Evolutionary conservation across 495 filamentous ascomycete genomes (phyloP), one percentile per base, ranked within the genome.

Genomic region (Aspergillus haitiensis): DNA sequence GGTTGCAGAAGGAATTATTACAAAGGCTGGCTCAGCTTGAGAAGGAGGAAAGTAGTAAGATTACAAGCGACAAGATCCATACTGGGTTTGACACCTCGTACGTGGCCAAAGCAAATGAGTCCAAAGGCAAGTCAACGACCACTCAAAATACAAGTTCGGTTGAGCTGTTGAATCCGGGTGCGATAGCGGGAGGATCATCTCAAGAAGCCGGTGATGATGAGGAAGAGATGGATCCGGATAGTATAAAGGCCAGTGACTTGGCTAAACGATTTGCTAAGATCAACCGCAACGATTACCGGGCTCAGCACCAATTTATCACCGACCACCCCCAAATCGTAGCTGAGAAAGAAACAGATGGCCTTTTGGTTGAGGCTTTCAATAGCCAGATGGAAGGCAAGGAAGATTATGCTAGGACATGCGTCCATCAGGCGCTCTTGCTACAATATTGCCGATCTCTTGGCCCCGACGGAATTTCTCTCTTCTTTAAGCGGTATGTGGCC

Each of bases 371-470:
- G 76, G 94, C 91, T 7, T 98, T 98, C 74, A 93, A 94, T 69
- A 82, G 84, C 7, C 87, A 92, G 66, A 81, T 91, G 45, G 86
- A 88, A 58, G 85, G 86, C 42, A 84, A 88, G 55, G 85, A 88
- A 21, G 87, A 88, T 6, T 88, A 88, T 64, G 87, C 92, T 8
- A 85, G 88, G 35, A 89, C 93, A 72, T 97, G 90, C 73, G 93
- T 98, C 34, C 94, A 98, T 75, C 92, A 97, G 71, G 93, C 86
- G 10, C 79, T 98, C 9, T 79, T 98, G 18, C 75, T 98, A 31
- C 95, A 98, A 73, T 98, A 98, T 77, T 98, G 94, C 76, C 84
- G 92, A 18, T 86, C 89, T 12, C 79, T 98, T 6, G 93, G 93
- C 52, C 83, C 82, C 40, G 93, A 98, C 68, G 94, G 95, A 5